Evolutionary conservation across 2,329 filamentous ascomycete genomes (phyloP), one percentile per base, ranked within the genome.

Genomic region (Xylariomycetidae sp.): DNA sequence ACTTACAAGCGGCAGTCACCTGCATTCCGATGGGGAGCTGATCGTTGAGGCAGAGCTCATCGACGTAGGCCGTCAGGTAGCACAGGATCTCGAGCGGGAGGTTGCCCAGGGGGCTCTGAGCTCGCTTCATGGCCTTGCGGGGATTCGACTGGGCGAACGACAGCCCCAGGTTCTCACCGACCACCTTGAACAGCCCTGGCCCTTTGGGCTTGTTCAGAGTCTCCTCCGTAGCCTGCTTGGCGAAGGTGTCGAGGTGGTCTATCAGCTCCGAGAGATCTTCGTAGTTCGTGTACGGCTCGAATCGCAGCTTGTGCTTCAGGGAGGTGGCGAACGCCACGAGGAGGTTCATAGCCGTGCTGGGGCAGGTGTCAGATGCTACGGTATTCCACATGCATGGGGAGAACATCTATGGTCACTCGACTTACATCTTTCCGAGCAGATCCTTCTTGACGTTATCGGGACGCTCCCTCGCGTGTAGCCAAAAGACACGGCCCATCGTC

Each of bases 51-150:
- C 82, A 67, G 41, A 80, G 62, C 31, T 70, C 68, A 45, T 88
- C 80, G 19, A 85, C 61, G 42, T 84, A 83, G 16, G 77, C 62
- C 14, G 76, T 75, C 4, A 92, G 59, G 54, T 90, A 82, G 52
- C 73, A 82, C 18, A 92, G 67, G 33, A 92, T 85, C 56, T 94
- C 87, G 7, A 90, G 68, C 0, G 87, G 87, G n/a, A 90, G 69
- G 57, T 94, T 89, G 34, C 87, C 87, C 10, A 90, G 70, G 1
- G 86, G 85, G 46, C 74, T 76, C 42, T 76, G 73, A 11, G 84
- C 75, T 27, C 74, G 72, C 70, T 92, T 92, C 59, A 92, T 69
- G 28, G 74, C 62, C 63, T 88, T 88, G 37, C 84, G 74, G 1
- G 87, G 87, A 61, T 92, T 92, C 33, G 80, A 84, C 37, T 78